Percentiles rank a stretch among this genome's conserved stretches.
These are phyloP conservation scores for Pterocarpus santalinus DNA, from an alignment of 306 rosid species.

Conservation along the genomic window DNA sequence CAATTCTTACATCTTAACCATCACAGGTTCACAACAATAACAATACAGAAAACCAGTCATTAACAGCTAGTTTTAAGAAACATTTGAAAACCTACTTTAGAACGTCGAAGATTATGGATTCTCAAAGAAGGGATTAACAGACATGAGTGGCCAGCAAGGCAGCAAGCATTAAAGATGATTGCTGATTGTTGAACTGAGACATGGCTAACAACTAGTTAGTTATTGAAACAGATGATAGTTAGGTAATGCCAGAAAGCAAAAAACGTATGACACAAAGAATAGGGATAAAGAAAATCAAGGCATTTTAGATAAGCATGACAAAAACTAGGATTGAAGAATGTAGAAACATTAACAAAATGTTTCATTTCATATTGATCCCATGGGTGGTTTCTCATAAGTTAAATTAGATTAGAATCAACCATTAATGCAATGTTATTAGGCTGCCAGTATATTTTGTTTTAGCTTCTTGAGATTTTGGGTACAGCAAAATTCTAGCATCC, in stretches of 20 bases:
- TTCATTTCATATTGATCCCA: neutral
- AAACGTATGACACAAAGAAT: neutral
- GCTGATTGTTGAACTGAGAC: neutral
- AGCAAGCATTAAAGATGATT: neutral
- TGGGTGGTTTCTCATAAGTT: neutral
- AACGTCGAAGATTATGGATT: neutral
- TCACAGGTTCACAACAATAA: neutral
- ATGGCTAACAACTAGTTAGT: neutral
- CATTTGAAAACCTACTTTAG: neutral
- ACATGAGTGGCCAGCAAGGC: no score
- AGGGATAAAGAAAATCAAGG: neutral
- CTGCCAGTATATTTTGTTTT: conserved; percentile 1
- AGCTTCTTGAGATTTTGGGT: neutral
- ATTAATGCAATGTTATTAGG: neutral
- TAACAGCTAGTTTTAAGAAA: neutral
- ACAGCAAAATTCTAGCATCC: neutral
- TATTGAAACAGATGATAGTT: neutral
- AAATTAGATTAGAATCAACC: conserved; percentile 12
- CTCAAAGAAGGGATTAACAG: conserved; percentile 10
- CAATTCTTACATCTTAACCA: neutral
- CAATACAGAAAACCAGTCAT: conserved; percentile 2
- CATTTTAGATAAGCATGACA: neutral
- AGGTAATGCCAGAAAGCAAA: neutral
- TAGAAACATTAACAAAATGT: neutral
- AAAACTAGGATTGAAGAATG: neutral